Base-by-base conservation (phyloP, 2,329 filamentous ascomycete genomes). In the Pestalotiopsis fici region DNA sequence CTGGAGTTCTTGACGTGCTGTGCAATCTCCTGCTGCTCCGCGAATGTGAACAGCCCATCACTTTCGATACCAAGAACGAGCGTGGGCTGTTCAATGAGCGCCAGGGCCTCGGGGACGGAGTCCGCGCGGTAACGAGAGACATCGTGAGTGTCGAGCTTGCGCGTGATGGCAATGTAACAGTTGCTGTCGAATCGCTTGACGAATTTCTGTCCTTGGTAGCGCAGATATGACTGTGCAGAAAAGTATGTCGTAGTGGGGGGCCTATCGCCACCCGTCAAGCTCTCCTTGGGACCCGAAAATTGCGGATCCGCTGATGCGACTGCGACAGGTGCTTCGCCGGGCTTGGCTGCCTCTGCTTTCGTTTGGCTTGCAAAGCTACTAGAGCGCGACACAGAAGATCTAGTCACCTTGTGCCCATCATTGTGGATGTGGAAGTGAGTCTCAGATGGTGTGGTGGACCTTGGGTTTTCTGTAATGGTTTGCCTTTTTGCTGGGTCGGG, bases 81-180 rank as follows among this genome's bases (percentile, higher is more conserved):
- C 0, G 93, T 91, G 0, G 96, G 96, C 79, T 99, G 96, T 76
- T 95, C 84, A 66, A 99, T 96, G 77, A 93, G 82, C 0, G 88
- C 88, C 3, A 99, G 85, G 0, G 95, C 95, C 68, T 93, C 89
- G 28, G 88, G 86, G 37, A 97, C 90, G 28, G 87, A 84, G 54
- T 82, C 73, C n/a, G 89, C 82, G 4, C 95, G 91, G 76, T 91
- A 88, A 55, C 95, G 89, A 15, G 94, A 97, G 28, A 99, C 90
- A 78, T 99, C 96, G 79, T 99, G 96, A 0, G 96, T 98, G 78
- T 99, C 96, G 18, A 99, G 88, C 81, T 99, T 99, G 75, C 96
- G 92, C 4, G 96, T 98, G 80, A 99, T 98, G 72, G 96, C 95
- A 73, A 99, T 98, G 83, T 99, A 99, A 83, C 96, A 99, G 79